These are phyloP conservation scores for Euphorbia schlechtendalii DNA, from an alignment of 441 rosid genomes.

Conservation along the genomic window DNA sequence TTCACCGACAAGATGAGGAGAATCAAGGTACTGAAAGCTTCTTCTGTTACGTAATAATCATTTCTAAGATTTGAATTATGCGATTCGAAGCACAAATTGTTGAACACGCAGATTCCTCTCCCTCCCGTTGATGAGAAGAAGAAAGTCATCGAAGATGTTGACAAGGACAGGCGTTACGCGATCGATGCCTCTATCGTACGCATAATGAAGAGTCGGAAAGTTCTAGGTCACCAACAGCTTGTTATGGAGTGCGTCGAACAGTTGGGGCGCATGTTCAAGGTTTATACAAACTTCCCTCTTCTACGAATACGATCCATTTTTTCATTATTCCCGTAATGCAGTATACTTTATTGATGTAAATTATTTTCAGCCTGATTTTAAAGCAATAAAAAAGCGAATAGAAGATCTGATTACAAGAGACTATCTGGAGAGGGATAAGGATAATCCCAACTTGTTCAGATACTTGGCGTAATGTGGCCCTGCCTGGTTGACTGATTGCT, in stretches of 20 bases:
- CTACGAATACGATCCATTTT: slow-evolving; percentile 2
- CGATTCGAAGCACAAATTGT: not conserved
- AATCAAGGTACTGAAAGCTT: slow-evolving; percentile 57
- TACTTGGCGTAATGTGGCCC: slow-evolving; percentile 59
- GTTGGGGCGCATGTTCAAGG: slow-evolving; percentile 95
- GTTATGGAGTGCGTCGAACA: slow-evolving; percentile 94
- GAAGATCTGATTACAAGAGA: slow-evolving; percentile 88
- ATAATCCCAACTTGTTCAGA: slow-evolving; percentile 61
- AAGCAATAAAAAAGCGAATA: slow-evolving; percentile 87
- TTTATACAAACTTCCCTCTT: slow-evolving; percentile 12
- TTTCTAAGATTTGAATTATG: not conserved
- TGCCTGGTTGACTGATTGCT: slow-evolving; percentile 3
- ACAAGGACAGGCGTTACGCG: slow-evolving; percentile 60
- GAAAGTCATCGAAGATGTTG: slow-evolving; percentile 90
- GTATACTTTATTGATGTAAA: slow-evolving; percentile 5
- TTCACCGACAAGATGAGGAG: slow-evolving; percentile 91
- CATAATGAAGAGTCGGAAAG: slow-evolving; percentile 91
- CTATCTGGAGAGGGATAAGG: slow-evolving; percentile 81
- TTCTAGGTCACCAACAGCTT: slow-evolving; percentile 83
- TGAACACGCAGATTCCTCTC: slow-evolving; percentile 63
- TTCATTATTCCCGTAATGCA: not conserved
- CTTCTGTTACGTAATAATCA: not conserved
- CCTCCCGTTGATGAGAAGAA: slow-evolving; percentile 92
- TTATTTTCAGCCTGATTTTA: slow-evolving; percentile 87
- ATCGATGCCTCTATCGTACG: slow-evolving; percentile 96